These are phyloP conservation scores for Clausena lansium DNA, from an alignment of 345 rosid species.

Conservation along the genomic window DNA sequence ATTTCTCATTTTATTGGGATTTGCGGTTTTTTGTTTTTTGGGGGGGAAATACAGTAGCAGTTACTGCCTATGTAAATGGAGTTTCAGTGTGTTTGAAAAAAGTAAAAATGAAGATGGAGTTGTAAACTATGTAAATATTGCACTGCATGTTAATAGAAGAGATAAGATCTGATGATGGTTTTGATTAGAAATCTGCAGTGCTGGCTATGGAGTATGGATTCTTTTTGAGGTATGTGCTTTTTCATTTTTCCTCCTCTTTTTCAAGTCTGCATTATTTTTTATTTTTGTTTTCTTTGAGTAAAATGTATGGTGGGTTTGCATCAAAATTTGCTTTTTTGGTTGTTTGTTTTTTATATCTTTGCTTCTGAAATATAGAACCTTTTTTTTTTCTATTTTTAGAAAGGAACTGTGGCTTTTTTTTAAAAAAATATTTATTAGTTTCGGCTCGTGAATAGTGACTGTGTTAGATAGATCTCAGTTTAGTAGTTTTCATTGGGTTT, in stretches of 20 bases:
- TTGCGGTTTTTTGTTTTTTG: slow-evolving; percentile 2
- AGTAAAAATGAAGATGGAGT: slow-evolving; percentile 6
- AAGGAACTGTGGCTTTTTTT: slow-evolving; percentile 4
- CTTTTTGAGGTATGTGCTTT: slow-evolving; percentile 34
- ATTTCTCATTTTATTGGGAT: slow-evolving; percentile 2
- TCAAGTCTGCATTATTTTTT: slow-evolving; percentile 6
- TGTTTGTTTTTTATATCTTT: background rate
- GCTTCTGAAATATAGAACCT: background rate
- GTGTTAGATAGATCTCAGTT: background rate
- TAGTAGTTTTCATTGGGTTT: slow-evolving; percentile 3
- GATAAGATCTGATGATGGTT: slow-evolving; percentile 43
- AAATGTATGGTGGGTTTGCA: slow-evolving; percentile 12
- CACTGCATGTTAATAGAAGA: slow-evolving; percentile 18
- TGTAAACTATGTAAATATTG: background rate
- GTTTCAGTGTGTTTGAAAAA: background rate
- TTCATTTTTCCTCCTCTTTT: background rate
- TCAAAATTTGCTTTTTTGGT: background rate
- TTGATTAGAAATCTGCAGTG: slow-evolving; percentile 24
- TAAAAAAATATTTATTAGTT: no score
- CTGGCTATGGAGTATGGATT: background rate
- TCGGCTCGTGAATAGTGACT: background rate
- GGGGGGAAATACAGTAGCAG: background rate
- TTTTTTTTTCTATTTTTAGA: background rate
- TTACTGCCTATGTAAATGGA: slow-evolving; percentile 1
- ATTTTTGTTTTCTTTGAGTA: slow-evolving; percentile 8